Conservation (phyloP, 2,329 filamentous ascomycete genomes). For the Phialophora macrospora region DNA sequence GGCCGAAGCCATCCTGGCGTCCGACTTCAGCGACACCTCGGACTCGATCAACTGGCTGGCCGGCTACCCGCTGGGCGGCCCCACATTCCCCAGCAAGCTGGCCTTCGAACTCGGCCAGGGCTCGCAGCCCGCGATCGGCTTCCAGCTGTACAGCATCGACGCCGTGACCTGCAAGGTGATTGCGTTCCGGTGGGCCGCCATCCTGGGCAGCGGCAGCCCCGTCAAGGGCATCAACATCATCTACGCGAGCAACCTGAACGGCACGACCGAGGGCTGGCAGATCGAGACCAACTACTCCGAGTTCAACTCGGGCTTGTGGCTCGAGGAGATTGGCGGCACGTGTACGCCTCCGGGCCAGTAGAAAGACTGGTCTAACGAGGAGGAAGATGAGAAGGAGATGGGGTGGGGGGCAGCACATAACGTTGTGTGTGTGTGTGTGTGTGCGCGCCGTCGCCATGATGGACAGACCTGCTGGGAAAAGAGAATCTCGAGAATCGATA, state of each 20-base stretch:
- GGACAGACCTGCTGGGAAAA: too few relatives aligned
- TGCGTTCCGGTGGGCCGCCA: constrained; percentile 42
- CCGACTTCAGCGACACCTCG: constrained; percentile 43
- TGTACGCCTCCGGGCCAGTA: constrained; percentile 4
- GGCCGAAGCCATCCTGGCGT: constrained; percentile 36
- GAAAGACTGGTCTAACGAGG: not conserved
- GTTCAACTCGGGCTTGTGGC: constrained; percentile 42
- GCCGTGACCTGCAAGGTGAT: constrained; percentile 42
- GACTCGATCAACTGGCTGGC: constrained; percentile 42
- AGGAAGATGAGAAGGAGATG: not conserved
- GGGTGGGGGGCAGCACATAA: too few relatives aligned
- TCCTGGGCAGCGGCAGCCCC: constrained; percentile 27
- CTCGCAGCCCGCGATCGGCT: constrained; percentile 42
- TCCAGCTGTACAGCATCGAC: constrained; percentile 37
- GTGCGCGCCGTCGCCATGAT: too few relatives aligned
- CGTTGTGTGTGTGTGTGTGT: too few relatives aligned
- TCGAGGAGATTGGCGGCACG: constrained; percentile 23
- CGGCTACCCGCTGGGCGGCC: constrained; percentile 39
- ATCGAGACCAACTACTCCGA: constrained; percentile 44
- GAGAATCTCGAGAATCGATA: too few relatives aligned
- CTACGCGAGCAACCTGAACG: constrained; percentile 28
- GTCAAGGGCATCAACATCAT: constrained; percentile 43
- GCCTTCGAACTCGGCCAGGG: constrained; percentile 41
- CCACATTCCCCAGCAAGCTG: constrained; percentile 43
- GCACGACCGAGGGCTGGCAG: constrained; percentile 40